A percentile compares a stretch with the other conserved stretches of the same genome.
These are phyloP conservation scores for Mikania micrantha DNA, from an alignment of 129 eudicot species.

Conservation along the genomic window DNA sequence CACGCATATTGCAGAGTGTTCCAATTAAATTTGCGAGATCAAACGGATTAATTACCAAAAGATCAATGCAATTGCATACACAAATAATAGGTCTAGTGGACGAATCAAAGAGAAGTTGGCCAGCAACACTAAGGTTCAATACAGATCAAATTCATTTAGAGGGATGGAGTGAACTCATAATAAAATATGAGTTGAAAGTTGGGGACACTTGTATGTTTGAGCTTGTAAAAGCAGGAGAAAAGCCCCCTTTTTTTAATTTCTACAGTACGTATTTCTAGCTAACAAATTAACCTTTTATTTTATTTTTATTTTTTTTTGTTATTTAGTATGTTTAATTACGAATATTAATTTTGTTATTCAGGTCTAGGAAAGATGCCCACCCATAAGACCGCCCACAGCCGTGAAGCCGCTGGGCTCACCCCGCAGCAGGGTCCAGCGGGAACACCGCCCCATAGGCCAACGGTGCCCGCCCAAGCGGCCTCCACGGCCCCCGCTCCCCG, in stretches of 20 bases:
- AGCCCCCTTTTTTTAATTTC: constrained; percentile 11
- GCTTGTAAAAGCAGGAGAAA: constrained; percentile 8
- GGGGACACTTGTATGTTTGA: constrained; percentile 19
- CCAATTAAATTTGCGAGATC: constrained; percentile 22
- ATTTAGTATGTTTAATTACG: not conserved
- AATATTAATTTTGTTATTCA: not conserved
- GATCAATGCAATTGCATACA: not conserved
- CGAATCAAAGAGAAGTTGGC: constrained; percentile 16
- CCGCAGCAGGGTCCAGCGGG: too few species aligned
- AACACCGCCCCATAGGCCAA: too few species aligned
- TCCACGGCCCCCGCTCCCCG: too few species aligned
- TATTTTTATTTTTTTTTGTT: too few species aligned
- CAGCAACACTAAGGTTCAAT: not conserved
- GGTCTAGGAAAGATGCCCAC: not conserved
- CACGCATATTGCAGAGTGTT: constrained; percentile 2
- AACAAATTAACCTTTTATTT: too few species aligned
- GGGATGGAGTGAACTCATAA: not conserved
- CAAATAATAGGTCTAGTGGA: constrained; percentile 8
- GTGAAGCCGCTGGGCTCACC: too few species aligned
- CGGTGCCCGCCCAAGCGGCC: too few species aligned
- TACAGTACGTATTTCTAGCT: constrained; percentile 15
- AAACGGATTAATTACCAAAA: constrained; percentile 3
- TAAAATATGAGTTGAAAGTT: not conserved
- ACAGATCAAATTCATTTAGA: not conserved
- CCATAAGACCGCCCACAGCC: too few species aligned